Evolutionary conservation across 305 asterid species (phyloP).

Genomic region (Solanum chacoense): DNA sequence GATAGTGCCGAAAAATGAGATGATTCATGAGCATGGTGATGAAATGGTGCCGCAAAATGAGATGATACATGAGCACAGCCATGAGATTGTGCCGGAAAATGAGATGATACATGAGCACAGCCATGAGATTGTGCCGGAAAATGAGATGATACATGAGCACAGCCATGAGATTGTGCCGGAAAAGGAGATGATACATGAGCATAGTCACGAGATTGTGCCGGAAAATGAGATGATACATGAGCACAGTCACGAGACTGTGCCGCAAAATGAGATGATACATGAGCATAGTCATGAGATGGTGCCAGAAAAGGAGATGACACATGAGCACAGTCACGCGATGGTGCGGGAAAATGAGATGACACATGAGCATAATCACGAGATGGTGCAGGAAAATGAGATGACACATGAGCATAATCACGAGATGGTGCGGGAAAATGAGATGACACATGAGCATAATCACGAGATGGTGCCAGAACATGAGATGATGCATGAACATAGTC

Average conservation of each 20-base stretch:
- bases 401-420: slow-evolving; percentile 17
- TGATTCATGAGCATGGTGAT: slow-evolving; percentile 4
- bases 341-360: slow-evolving; percentile 7
- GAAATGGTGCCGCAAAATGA: slow-evolving; percentile 26
- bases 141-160: neutral
- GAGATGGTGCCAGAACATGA: slow-evolving; percentile 9
- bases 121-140: slow-evolving; percentile 25
- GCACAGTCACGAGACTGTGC: neutral
- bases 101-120: slow-evolving; percentile 2
- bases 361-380: slow-evolving; percentile 17
- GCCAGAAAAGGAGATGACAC: neutral
- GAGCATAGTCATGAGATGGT: slow-evolving; percentile 24
- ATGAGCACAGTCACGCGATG: slow-evolving; percentile 20
- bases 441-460: slow-evolving; percentile 8
- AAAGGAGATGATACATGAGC: neutral
- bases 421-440: slow-evolving; percentile 18
- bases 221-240: neutral
- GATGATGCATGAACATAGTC: neutral
- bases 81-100: neutral
- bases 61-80: slow-evolving; percentile 3
- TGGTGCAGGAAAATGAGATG: neutral
- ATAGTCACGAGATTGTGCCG: neutral
- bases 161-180: slow-evolving; percentile 29
- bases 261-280: neutral
- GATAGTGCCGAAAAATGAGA: slow-evolving; percentile 18